These are phyloP conservation scores for Wickerhamomyces strasburgensis DNA, from an alignment of 805 yeast species.

Conservation along the genomic window DNA sequence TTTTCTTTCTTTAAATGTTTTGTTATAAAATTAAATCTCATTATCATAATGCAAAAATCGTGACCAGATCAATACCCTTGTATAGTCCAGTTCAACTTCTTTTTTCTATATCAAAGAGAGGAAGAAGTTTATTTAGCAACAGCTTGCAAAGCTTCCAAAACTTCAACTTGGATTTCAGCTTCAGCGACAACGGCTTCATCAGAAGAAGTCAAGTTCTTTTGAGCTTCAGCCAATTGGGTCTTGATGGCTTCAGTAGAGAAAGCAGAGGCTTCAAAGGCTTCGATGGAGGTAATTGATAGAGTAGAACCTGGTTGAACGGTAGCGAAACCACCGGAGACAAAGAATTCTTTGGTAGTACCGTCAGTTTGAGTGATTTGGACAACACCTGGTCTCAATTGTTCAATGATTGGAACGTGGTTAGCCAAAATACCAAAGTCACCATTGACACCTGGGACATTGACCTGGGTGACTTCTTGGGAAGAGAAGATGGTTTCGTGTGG, in stretches of 20 bases:
- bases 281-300: slow-evolving; percentile 86
- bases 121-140: slow-evolving; percentile 55
- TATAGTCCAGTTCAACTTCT: no score
- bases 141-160: slow-evolving; percentile 86
- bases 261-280: slow-evolving; percentile 88
- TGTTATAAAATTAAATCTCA: no score
- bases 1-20: background rate
- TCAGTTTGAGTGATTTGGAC: slow-evolving; percentile 82
- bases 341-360: slow-evolving; percentile 71
- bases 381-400: slow-evolving; percentile 94
- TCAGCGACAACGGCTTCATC: slow-evolving; percentile 90
- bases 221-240: slow-evolving; percentile 85
- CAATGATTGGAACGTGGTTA: slow-evolving; percentile 95
- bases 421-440: slow-evolving; percentile 98
- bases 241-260: slow-evolving; percentile 78
- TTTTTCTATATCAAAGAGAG: no score
- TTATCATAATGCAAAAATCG: background rate
- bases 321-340: slow-evolving; percentile 95
- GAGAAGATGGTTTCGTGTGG: slow-evolving; percentile 73
- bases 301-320: slow-evolving; percentile 92
- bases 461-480: slow-evolving; percentile 54
- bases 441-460: slow-evolving; percentile 90
- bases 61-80: no score
- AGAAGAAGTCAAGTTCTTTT: slow-evolving; percentile 77
- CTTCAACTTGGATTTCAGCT: slow-evolving; percentile 94